Percentiles rank a stretch among this genome's conserved stretches.
Evolutionary conservation across 306 rosid genomes (phyloP).

Genomic region (Trifolium subterraneum): DNA sequence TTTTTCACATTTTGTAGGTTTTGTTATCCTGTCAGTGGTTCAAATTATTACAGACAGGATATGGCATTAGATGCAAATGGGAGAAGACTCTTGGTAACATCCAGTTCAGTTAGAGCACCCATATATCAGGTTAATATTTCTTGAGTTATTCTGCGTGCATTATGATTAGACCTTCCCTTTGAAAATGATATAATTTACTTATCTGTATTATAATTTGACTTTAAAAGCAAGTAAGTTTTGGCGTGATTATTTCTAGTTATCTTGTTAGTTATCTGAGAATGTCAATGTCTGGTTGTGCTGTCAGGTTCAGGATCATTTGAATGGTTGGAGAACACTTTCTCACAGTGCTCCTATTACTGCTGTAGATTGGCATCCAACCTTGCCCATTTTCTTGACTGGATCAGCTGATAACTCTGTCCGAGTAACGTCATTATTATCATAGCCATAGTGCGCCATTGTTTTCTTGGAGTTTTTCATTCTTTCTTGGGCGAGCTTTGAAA

Average conservation of each 20-base stretch:
- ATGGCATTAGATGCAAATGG: slow-evolving; percentile 94
- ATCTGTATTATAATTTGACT: neutral
- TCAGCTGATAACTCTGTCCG: slow-evolving; percentile 94
- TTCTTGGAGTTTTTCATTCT: slow-evolving; percentile 19
- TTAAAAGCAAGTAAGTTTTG: neutral
- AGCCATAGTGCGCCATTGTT: slow-evolving; percentile 45
- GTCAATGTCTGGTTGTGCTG: slow-evolving; percentile 13
- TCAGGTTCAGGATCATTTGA: slow-evolving; percentile 72
- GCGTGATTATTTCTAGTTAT: slow-evolving; percentile 7
- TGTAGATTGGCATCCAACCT: slow-evolving; percentile 95
- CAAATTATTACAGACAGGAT: slow-evolving; percentile 75
- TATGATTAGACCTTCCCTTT: slow-evolving; percentile 21
- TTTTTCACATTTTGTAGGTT: slow-evolving; percentile 52
- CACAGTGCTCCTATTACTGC: slow-evolving; percentile 84
- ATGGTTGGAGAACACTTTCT: slow-evolving; percentile 82
- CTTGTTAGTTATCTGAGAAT: slow-evolving; percentile 28
- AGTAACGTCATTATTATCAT: slow-evolving; percentile 70
- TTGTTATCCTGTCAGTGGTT: slow-evolving; percentile 64
- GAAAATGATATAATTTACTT: slow-evolving; percentile 18
- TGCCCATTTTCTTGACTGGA: slow-evolving; percentile 90
- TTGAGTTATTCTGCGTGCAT: slow-evolving; percentile 3
- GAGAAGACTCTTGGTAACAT: slow-evolving; percentile 80
- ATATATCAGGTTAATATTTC: slow-evolving; percentile 76
- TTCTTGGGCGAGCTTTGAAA: slow-evolving; percentile 33
- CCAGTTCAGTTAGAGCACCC: slow-evolving; percentile 82